Conservation (phyloP, 2,329 filamentous ascomycete species). For the Alternaria sp. region DNA sequence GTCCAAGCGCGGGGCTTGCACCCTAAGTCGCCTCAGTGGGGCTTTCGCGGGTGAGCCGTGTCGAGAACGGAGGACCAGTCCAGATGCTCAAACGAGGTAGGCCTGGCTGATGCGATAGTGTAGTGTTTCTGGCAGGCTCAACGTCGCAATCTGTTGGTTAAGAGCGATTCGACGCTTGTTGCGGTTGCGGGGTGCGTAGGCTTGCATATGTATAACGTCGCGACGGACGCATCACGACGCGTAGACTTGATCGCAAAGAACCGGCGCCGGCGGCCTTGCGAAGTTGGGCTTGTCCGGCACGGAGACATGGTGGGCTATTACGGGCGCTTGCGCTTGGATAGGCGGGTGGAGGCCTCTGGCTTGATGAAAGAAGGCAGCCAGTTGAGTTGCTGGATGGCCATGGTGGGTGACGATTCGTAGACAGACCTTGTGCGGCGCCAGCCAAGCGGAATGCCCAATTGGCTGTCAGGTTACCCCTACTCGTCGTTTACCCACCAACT, state of each 20-base stretch:
- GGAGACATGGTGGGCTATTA: constrained; percentile 35
- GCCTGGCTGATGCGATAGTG: constrained; percentile 23
- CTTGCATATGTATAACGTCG: constrained; percentile 42
- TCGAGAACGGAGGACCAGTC: constrained; percentile 28
- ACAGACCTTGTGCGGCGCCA: constrained; percentile 37
- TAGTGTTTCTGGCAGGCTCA: constrained; percentile 17
- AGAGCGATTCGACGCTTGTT: constrained; percentile 31
- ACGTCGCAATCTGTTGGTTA: constrained; percentile 33
- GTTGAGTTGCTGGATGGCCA: constrained; percentile 35
- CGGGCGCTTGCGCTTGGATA: constrained; percentile 47
- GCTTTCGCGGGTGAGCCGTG: constrained; percentile 34
- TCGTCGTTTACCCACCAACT: constrained; percentile 32
- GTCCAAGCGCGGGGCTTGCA: constrained; percentile 39
- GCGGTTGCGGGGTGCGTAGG: constrained; percentile 35
- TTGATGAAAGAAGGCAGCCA: constrained; percentile 36
- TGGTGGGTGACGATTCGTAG: constrained; percentile 46
- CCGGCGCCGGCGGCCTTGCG: constrained; percentile 32
- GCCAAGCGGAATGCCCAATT: constrained; percentile 34
- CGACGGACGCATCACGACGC: constrained; percentile 34
- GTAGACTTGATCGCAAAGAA: constrained; percentile 23
- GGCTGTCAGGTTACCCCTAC: constrained; percentile 30
- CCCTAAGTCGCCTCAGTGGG: constrained; percentile 40
- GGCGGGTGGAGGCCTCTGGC: constrained; percentile 36
- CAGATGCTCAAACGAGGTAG: constrained; percentile 24
- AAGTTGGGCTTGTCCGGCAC: constrained; percentile 36